Evolutionary conservation across 202 grass and related monocot genomes (phyloP), one percentile per base, ranked within the genome.

Genomic region (Schoenoplectus triqueter): DNA sequence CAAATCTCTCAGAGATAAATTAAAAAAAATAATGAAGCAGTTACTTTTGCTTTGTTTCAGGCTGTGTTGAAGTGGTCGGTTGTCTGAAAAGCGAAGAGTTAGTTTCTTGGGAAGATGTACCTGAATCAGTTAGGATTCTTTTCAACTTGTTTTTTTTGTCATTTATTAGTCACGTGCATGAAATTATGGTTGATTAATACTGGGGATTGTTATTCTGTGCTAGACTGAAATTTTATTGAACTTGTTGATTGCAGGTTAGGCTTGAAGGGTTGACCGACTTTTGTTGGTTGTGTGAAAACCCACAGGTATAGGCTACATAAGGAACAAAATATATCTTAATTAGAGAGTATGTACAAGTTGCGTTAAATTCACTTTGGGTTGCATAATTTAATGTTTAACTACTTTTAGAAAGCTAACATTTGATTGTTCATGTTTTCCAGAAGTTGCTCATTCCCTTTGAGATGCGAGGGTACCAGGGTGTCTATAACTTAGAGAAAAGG

Each of bases 281-380:
- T 22, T 98, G 95, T 44, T 98, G 95, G 95, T 84, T 98, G 18
- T 95, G 95, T 52, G 88, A 98, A 78, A 92, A 93, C 73, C 90
- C 95, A 1, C 90, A 97, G 88, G 92, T 93, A 21, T 4, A 2
- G 54, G 40, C 1, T 7, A 7, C 40, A 50, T 42, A 13, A 18
- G 55, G 11, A 69, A 31, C 44, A 83, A 66, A 67, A 83, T 82
- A 50, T 7, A 82, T 82, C 61, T 22, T 14, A 65, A 19, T 61
- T 62, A 82, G 61, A 39, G 11, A 78, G 17, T n/a, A n/a, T 17
- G 2, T 42, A 9, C 21, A 78, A 56, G 31, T 31, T 31, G 31
- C 31, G 31, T 31, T 31, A 31, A 31, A 31, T 31, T 31, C 31
- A 31, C 31, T 31, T 31, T 31, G 31, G 31, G 31, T 31, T 81